A percentile compares a stretch with the other conserved stretches of the same genome.
phyloP scores from a whole-genome alignment of 164 flowering plant genomes.

The Malania oleifera region DNA sequence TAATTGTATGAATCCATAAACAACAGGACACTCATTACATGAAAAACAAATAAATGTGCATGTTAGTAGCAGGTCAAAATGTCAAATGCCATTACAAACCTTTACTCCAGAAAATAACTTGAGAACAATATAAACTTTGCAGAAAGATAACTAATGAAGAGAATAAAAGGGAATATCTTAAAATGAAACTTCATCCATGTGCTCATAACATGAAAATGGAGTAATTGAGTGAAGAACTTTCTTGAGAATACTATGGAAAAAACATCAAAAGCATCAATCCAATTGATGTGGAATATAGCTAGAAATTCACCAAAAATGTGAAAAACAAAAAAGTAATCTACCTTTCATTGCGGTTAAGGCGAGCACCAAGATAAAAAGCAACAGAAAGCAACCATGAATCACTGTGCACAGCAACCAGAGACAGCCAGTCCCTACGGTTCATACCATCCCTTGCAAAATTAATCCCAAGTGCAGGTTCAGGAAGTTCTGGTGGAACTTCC shows the following conservation, averaged over 20 bases:
- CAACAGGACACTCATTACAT: too few species aligned
- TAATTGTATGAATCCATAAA: too few species aligned
- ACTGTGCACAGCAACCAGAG: slow-evolving; percentile 85
- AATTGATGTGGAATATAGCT: not conserved
- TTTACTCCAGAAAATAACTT: too few species aligned
- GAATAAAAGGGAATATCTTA: too few species aligned
- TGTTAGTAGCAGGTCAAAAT: too few species aligned
- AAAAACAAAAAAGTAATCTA: slow-evolving; percentile 17
- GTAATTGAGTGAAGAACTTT: too few species aligned
- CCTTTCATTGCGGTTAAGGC: slow-evolving; percentile 87
- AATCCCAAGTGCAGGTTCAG: slow-evolving; percentile 93
- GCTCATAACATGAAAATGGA: too few species aligned
- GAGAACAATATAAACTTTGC: too few species aligned
- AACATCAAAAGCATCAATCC: not conserved
- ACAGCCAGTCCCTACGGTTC: slow-evolving; percentile 86
- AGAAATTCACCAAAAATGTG: not conserved
- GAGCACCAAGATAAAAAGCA: slow-evolving; percentile 83
- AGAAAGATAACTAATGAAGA: too few species aligned
- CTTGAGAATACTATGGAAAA: not conserved
- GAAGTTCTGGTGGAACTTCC: slow-evolving; percentile 95
- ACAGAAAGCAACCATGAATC: slow-evolving; percentile 95
- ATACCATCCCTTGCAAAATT: slow-evolving; percentile 97
- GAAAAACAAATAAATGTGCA: too few species aligned
- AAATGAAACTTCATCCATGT: too few species aligned
- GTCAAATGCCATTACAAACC: too few species aligned